A percentile compares a stretch with the other conserved stretches of the same genome.
phyloP scores from a whole-genome alignment of 495 filamentous ascomycete species.

The Hyaloscypha bicolor region DNA sequence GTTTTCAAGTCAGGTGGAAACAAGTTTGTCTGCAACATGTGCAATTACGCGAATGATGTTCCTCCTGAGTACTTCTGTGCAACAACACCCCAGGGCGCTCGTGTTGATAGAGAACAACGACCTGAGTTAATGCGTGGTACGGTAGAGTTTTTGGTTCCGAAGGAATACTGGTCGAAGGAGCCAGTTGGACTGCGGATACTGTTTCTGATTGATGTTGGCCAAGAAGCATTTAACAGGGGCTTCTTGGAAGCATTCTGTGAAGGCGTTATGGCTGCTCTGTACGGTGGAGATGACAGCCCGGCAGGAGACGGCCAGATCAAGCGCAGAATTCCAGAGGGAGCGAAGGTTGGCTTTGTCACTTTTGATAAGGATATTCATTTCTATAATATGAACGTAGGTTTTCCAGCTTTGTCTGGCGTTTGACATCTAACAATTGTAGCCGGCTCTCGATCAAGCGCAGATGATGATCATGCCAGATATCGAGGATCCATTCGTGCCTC shows the following conservation, averaged over 20 bases:
- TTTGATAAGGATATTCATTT: slow-evolving; percentile 97
- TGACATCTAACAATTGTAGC: slow-evolving; percentile 40
- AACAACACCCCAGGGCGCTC: slow-evolving; percentile 81
- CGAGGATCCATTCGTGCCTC: slow-evolving; percentile 93
- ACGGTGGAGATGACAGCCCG: slow-evolving; percentile 57
- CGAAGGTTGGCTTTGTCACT: slow-evolving; percentile 93
- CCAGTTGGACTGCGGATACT: slow-evolving; percentile 85
- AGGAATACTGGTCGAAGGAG: slow-evolving; percentile 98
- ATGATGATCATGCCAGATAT: slow-evolving; percentile 99
- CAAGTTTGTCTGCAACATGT: slow-evolving; percentile 98
- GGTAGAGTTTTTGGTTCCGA: slow-evolving; percentile 94
- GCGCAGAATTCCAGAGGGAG: slow-evolving; percentile 69
- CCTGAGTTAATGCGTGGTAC: slow-evolving; percentile 91
- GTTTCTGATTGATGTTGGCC: slow-evolving; percentile 90
- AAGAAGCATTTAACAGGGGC: slow-evolving; percentile 85
- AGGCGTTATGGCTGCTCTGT: slow-evolving; percentile 83
- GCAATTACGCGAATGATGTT: slow-evolving; percentile 95
- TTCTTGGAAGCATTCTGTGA: slow-evolving; percentile 91
- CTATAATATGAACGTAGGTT: slow-evolving; percentile 84
- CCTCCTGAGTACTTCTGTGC: slow-evolving; percentile 90
- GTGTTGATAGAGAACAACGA: slow-evolving; percentile 85
- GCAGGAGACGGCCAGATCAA: slow-evolving; percentile 49
- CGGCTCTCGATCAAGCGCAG: slow-evolving; percentile 82
- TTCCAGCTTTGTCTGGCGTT: not conserved
- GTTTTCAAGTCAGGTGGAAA: slow-evolving; percentile 91